Evolutionary conservation across 305 asterid species (phyloP).

Genomic region (Fraxinus nigra): DNA sequence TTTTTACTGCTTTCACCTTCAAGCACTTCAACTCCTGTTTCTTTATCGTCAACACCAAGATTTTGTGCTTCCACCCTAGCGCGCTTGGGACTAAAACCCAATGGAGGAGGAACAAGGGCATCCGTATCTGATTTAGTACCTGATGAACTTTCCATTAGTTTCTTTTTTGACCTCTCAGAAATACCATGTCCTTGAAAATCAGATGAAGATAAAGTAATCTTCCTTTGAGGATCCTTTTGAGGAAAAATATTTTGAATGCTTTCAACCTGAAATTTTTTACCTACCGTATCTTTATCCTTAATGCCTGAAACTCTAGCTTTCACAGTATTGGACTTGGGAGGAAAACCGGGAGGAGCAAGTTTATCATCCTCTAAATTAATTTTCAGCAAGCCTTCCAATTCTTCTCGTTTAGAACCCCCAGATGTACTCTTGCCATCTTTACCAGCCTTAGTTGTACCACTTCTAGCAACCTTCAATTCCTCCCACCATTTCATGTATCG

Average conservation of each 20-base stretch:
- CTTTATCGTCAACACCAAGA: not conserved
- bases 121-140: not conserved
- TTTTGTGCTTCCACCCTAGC: not conserved
- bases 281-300: not conserved
- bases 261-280: not conserved
- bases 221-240: not conserved
- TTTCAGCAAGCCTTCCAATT: not conserved
- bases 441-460: not conserved
- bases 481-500: slow-evolving; percentile 38
- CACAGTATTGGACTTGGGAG: not conserved
- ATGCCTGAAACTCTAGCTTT: not conserved
- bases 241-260: not conserved
- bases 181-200: not conserved
- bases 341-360: slow-evolving; percentile 1
- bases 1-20: not conserved
- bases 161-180: slow-evolving; percentile 8
- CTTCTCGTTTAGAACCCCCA: not conserved
- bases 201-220: not conserved
- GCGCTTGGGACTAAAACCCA: not conserved
- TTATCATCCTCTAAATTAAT: slow-evolving; percentile 1
- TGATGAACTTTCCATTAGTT: not conserved
- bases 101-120: slow-evolving; percentile 5
- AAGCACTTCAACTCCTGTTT: not conserved
- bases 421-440: not conserved
- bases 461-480: slow-evolving; percentile 5